These are phyloP conservation scores for Elsinoe fawcettii DNA, from an alignment of 2,329 filamentous ascomycete genomes.

Conservation along the genomic window DNA sequence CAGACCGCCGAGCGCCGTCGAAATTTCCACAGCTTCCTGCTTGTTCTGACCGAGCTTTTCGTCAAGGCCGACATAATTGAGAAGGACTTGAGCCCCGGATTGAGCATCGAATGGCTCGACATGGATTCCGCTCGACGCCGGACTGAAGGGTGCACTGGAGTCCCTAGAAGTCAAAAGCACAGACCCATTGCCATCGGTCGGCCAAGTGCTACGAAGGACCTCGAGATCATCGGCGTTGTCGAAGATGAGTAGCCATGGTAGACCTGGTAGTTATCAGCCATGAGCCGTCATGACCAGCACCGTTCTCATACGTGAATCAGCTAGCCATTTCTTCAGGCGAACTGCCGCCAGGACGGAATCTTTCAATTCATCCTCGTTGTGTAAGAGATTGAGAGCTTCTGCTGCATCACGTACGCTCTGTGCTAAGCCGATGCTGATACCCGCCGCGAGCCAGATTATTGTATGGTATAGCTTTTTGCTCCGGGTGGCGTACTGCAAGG, in stretches of 20 bases:
- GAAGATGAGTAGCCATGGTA: conserved; percentile 24
- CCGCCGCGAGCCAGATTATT: conserved; percentile 23
- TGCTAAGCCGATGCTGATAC: not conserved
- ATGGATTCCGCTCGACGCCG: conserved; percentile 11
- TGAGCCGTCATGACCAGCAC: conserved; percentile 13
- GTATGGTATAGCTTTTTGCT: conserved; percentile 21
- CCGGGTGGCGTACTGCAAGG: conserved; percentile 25
- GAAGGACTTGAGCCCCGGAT: conserved; percentile 15
- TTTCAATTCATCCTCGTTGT: not conserved
- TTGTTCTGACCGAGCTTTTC: conserved; percentile 15
- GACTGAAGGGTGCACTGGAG: not conserved
- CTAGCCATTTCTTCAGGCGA: not conserved
- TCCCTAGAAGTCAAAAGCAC: conserved; percentile 5
- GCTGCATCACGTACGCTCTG: not conserved
- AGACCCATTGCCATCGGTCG: conserved; percentile 16
- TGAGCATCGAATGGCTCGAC: conserved; percentile 20
- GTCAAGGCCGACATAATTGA: conserved; percentile 6
- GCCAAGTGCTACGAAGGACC: conserved; percentile 24
- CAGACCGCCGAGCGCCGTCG: conserved; percentile 23
- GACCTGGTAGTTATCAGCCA: conserved; percentile 18
- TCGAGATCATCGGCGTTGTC: conserved; percentile 27
- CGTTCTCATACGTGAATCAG: not conserved
- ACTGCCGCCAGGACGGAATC: not conserved
- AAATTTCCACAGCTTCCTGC: conserved; percentile 20
- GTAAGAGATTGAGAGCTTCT: not conserved